Base-by-base conservation (phyloP, 495 filamentous ascomycete genomes). In the Letharia columbiana region DNA sequence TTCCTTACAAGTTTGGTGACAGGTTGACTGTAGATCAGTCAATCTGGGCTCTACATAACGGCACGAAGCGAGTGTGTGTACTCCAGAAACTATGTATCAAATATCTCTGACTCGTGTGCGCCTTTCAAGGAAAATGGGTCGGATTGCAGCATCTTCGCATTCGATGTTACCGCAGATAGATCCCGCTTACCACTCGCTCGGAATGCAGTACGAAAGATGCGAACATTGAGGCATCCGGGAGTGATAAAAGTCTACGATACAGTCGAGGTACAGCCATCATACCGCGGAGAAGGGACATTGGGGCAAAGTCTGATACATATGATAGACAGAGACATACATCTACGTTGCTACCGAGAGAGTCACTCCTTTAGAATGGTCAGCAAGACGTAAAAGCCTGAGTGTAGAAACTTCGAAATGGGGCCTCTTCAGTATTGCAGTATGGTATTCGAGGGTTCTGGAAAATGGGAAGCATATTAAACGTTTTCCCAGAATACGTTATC, bases 381-480 rank as follows among this genome's bases (percentile, higher is more conserved):
- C 91, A 50, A 90, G 87, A 74, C 82, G 92, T 70, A 91, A 89
- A 78, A 90, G 87, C 69, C 71, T 98, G 66, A 91, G 84, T 61
- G 83, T 88, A 33, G 95, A 98, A 76, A 97, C 91, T 2, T 83
- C 91, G 9, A 98, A 96, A 84, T 98, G 94, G 94, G 94, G 94
- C 0, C 77, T 98, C 49, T 89, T 89, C 71, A 89, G 84, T 69
- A 81, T 96, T 57, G 92, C 94, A 72, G 90, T 94, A 79, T 62
- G 85, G 18, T 23, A 7, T 39, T 15, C 11, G 10, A 23, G 40
- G 44, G 42, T 35, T 59, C 31, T n/a, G 31, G 42, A 39, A 10
- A 49, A 13, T 13, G 15, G 54, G 47, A 37, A 31, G 11, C 7
- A 40, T 60, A 20, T 49, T 50, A 18, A 61, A 44, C 23, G 15